A percentile compares a stretch with the other conserved stretches of the same genome.
These are phyloP conservation scores for Effrenium voratum DNA, from an alignment of 73 alveolate genomes.

Conservation along the genomic window DNA sequence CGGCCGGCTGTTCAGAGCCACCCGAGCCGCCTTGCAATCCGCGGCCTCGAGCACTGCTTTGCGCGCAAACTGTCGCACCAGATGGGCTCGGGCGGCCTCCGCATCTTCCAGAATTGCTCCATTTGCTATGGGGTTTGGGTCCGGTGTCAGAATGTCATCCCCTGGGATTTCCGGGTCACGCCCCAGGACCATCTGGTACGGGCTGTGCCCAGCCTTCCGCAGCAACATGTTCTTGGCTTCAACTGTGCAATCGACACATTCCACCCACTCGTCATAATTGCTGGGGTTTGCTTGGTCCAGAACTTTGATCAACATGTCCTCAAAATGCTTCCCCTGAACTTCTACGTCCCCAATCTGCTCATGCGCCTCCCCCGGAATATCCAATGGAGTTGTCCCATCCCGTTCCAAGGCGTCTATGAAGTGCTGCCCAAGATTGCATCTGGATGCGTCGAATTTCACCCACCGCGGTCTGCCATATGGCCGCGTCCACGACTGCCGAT, in stretches of 20 bases:
- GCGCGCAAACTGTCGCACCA: neutral
- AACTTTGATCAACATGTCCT: neutral
- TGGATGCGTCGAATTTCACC: neutral
- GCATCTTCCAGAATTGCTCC: neutral
- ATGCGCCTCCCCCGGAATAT: neutral
- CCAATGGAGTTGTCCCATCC: neutral
- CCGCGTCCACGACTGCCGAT: neutral
- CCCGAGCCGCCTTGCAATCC: neutral
- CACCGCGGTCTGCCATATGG: neutral
- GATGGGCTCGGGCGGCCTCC: neutral
- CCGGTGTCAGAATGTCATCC: neutral
- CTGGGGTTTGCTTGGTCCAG: neutral
- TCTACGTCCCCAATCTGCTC: neutral
- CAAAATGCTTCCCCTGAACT: neutral
- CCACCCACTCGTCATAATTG: neutral
- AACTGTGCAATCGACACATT: neutral
- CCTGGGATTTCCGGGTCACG: constrained; percentile 19
- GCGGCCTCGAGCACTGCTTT: neutral
- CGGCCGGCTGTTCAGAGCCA: neutral
- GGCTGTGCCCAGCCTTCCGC: neutral
- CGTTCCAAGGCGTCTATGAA: neutral
- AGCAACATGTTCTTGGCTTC: neutral
- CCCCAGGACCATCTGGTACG: neutral
- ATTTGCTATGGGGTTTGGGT: neutral
- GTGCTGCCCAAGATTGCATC: neutral